Conservation (phyloP, 495 filamentous ascomycete genomes). For the Stereocaulon alpinum region DNA sequence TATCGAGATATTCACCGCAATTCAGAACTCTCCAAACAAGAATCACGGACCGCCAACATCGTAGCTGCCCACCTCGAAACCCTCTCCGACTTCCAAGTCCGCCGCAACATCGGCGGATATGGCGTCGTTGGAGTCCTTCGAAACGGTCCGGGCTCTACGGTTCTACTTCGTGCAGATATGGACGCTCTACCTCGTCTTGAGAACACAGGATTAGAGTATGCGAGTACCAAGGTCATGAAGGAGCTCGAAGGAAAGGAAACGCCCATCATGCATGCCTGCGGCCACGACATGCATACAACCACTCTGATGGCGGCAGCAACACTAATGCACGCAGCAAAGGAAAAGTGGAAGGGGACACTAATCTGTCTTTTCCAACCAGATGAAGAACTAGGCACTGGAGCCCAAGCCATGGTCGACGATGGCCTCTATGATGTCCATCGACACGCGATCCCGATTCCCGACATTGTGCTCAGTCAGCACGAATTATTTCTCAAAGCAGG, state of each 20-base stretch:
- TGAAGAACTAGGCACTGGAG: constrained; percentile 46
- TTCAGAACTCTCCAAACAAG: background rate
- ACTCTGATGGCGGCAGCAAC: constrained; percentile 40
- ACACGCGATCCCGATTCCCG: constrained; percentile 38
- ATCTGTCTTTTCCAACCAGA: constrained; percentile 52
- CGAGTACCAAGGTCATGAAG: constrained; percentile 35
- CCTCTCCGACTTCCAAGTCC: background rate
- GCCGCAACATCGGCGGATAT: constrained; percentile 27
- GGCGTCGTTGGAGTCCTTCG: constrained; percentile 44
- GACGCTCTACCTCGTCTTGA: constrained; percentile 53
- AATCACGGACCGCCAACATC: background rate
- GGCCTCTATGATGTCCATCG: constrained; percentile 35
- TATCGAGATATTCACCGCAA: background rate
- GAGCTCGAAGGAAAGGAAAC: constrained; percentile 35
- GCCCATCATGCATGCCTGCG: constrained; percentile 58
- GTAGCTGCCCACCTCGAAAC: background rate
- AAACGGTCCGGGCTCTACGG: constrained; percentile 43
- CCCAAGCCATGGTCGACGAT: constrained; percentile 51
- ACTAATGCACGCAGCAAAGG: constrained; percentile 32
- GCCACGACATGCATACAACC: constrained; percentile 53
- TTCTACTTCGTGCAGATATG: constrained; percentile 51
- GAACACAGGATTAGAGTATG: constrained; percentile 44
- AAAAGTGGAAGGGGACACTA: constrained; percentile 46
- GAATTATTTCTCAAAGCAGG: constrained; percentile 34
- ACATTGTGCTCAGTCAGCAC: constrained; percentile 49